Percentiles rank a stretch among this genome's conserved stretches.
Conservation (phyloP, 2,329 filamentous ascomycete genomes). For the Gliomastix tumulicola region DNA sequence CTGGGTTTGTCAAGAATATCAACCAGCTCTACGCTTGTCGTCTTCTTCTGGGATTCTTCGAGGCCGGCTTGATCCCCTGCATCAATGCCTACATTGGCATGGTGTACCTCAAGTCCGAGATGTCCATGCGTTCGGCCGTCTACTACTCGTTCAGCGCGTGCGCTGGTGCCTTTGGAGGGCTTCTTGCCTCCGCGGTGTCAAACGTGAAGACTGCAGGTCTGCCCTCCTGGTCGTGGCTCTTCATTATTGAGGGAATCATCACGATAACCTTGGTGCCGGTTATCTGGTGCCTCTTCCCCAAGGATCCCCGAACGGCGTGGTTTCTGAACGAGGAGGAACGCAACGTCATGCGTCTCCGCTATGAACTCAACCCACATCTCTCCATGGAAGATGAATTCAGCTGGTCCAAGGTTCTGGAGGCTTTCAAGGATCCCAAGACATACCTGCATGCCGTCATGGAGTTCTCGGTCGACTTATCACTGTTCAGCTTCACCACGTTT, state of each 20-base stretch:
- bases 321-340: constrained; percentile 6
- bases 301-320: no score
- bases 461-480: constrained; percentile 38
- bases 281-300: no score
- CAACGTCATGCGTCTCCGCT: constrained; percentile 6
- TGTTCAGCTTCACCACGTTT: constrained; percentile 49
- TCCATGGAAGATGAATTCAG: constrained; percentile 5
- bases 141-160: constrained; percentile 54
- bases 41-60: constrained; percentile 5
- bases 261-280: constrained; percentile 45
- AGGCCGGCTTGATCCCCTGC: constrained; percentile 5
- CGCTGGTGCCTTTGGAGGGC: constrained; percentile 56
- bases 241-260: constrained; percentile 50
- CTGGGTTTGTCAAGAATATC: constrained; percentile 5
- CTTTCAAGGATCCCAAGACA: constrained; percentile 3
- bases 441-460: constrained; percentile 25
- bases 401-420: constrained; percentile 4
- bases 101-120: constrained; percentile 3
- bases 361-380: constrained; percentile 5
- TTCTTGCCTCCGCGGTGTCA: constrained; percentile 58
- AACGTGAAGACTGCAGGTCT: constrained; percentile 51
- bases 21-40: constrained; percentile 2
- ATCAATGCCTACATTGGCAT: constrained; percentile 25
- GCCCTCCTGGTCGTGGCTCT: constrained; percentile 60
- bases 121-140: constrained; percentile 45